Evolutionary conservation across 2,329 filamentous ascomycete species (phyloP).

Genomic region (Didymella pinodella): DNA sequence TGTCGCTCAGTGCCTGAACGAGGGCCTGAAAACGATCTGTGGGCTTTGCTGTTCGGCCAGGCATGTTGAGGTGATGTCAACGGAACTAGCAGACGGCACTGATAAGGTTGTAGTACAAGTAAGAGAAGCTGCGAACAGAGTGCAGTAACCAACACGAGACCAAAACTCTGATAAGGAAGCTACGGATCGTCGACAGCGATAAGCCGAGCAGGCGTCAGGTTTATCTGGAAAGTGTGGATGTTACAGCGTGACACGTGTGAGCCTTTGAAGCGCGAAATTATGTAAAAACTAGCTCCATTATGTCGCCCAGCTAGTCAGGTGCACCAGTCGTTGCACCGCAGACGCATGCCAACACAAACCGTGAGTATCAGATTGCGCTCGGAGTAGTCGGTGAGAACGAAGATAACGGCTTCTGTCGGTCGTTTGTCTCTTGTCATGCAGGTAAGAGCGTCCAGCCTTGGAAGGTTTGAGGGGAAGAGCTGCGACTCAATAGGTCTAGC

Average conservation of each 20-base stretch:
- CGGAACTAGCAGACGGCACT: neutral
- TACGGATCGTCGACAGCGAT: constrained; percentile 17
- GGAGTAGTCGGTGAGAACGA: constrained; percentile 4
- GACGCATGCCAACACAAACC: constrained; percentile 11
- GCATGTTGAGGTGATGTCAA: constrained; percentile 28
- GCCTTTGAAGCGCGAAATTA: constrained; percentile 30
- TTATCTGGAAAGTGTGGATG: constrained; percentile 25
- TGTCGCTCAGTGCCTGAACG: constrained; percentile 74
- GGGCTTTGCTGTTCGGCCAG: constrained; percentile 29
- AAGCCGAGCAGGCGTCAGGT: constrained; percentile 16
- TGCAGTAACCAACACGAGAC: neutral
- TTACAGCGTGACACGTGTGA: constrained; percentile 20
- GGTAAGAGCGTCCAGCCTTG: constrained; percentile 5
- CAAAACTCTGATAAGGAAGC: constrained; percentile 7
- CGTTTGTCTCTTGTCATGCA: constrained; percentile 15
- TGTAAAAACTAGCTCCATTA: constrained; percentile 39
- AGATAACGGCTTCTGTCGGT: constrained; percentile 38
- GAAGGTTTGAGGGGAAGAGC: constrained; percentile 8
- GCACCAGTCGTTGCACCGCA: constrained; percentile 20
- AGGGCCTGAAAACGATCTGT: constrained; percentile 68
- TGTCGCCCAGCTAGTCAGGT: constrained; percentile 32
- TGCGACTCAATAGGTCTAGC: constrained; percentile 6
- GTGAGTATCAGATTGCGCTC: constrained; percentile 17
- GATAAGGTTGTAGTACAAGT: constrained; percentile 1
- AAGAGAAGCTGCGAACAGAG: neutral